A percentile compares a stretch with the other conserved stretches of the same genome.
These are phyloP conservation scores for Rasamsonia emersonii DNA, from an alignment of 2,329 filamentous ascomycete species.

Conservation along the genomic window DNA sequence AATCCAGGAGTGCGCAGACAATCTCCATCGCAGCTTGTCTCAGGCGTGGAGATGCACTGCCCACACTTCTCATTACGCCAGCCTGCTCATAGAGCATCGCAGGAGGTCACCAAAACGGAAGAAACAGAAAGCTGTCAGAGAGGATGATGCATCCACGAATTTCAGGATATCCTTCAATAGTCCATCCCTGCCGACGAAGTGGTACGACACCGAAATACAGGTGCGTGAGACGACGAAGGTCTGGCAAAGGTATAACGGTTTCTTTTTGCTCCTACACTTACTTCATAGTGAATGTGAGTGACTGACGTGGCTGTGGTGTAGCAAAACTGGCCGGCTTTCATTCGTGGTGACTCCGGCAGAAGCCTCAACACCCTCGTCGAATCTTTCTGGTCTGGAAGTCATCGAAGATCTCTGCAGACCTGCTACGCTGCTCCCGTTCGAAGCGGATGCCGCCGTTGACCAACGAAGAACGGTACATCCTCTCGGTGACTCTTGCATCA, in stretches of 20 bases:
- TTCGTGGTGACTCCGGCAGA: no score
- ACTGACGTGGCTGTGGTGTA: no score
- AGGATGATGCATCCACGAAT: not conserved
- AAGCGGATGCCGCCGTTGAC: not conserved
- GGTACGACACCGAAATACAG: not conserved
- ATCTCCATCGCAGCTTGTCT: not conserved
- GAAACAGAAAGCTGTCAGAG: not conserved
- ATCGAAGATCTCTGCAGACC: not conserved
- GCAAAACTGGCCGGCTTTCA: no score
- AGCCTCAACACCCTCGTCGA: not conserved
- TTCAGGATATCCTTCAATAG: not conserved
- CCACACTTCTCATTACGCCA: not conserved
- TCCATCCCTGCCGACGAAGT: not conserved
- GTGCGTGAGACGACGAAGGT: not conserved
- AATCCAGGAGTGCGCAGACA: not conserved
- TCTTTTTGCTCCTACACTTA: no score
- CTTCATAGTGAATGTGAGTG: no score
- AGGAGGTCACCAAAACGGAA: not conserved
- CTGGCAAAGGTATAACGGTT: no score
- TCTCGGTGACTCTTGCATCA: not conserved
- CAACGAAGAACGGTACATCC: not conserved
- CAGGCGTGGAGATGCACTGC: not conserved
- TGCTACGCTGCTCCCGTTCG: not conserved
- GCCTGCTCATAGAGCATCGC: not conserved
- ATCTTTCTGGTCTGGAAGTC: not conserved